These are phyloP conservation scores for Thermochaetoides dissita DNA, from an alignment of 2,329 filamentous ascomycete species.

Conservation along the genomic window DNA sequence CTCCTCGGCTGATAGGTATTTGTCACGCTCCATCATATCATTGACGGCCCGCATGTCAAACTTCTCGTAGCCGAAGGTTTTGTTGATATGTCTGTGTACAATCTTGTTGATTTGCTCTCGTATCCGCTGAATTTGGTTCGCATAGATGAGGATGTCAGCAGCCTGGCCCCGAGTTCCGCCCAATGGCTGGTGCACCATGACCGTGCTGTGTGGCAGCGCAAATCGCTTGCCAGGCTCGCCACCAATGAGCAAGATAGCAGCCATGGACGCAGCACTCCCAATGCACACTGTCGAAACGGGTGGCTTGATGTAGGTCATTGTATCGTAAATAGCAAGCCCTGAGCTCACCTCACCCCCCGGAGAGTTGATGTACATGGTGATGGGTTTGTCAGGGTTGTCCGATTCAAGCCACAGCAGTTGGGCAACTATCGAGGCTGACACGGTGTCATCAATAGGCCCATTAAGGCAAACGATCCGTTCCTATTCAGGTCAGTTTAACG, in stretches of 20 bases:
- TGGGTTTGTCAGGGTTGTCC: conserved; percentile 85
- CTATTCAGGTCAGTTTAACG: conserved; percentile 24
- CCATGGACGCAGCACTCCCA: conserved; percentile 91
- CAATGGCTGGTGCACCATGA: conserved; percentile 95
- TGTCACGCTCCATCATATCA: conserved; percentile 91
- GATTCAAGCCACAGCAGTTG: conserved; percentile 97
- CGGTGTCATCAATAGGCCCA: conserved; percentile 75
- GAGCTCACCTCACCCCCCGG: conserved; percentile 88
- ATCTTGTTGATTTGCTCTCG: conserved; percentile 80
- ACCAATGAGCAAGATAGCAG: conserved; percentile 72
- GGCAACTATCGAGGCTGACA: conserved; percentile 87
- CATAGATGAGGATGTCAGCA: conserved; percentile 87
- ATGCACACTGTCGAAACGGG: conserved; percentile 92
- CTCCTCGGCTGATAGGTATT: conserved; percentile 81
- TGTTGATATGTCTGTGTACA: conserved; percentile 74
- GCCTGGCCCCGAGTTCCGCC: conserved; percentile 55
- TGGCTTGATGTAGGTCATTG: conserved; percentile 90
- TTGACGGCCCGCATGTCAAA: conserved; percentile 73
- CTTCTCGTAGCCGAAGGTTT: conserved; percentile 58
- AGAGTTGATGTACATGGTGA: conserved; percentile 96
- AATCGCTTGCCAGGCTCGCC: conserved; percentile 75
- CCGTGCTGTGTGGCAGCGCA: conserved; percentile 79
- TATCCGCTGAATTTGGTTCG: conserved; percentile 85
- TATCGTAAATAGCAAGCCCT: conserved; percentile 87
- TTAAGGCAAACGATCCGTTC: conserved; percentile 93